These are phyloP conservation scores for Alternaria conjuncta DNA, from an alignment of 2,329 filamentous ascomycete species.

Conservation along the genomic window DNA sequence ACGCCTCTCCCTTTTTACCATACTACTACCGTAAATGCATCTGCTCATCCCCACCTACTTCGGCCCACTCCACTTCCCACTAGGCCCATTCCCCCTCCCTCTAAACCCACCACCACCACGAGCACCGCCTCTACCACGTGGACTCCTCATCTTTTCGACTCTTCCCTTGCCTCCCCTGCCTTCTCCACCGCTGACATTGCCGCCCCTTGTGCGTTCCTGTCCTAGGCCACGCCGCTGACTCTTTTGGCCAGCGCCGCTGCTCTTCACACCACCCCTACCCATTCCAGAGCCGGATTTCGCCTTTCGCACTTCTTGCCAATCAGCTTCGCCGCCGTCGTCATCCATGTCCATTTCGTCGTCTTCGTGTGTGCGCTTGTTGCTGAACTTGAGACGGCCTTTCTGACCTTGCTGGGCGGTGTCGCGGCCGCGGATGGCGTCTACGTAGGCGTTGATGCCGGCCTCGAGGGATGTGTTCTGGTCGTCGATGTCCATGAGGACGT, in stretches of 20 bases:
- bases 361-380: constrained; percentile 55
- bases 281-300: constrained; percentile 44
- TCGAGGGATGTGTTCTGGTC: constrained; percentile 55
- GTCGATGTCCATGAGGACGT: constrained; percentile 66
- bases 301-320: constrained; percentile 42
- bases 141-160: constrained; percentile 15
- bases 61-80: constrained; percentile 15
- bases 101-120: constrained; percentile 15
- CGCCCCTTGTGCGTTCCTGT: constrained; percentile 43
- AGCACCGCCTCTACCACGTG: constrained; percentile 16
- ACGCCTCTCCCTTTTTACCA: constrained; percentile 5
- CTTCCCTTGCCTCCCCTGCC: constrained; percentile 22
- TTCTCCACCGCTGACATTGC: constrained; percentile 24
- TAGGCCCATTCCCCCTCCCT: constrained; percentile 8
- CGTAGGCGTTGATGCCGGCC: constrained; percentile 65
- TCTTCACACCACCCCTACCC: constrained; percentile 34
- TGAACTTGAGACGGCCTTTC: constrained; percentile 67
- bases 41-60: constrained; percentile 2
- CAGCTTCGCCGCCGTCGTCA: constrained; percentile 47
- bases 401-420: constrained; percentile 65
- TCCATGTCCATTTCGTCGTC: constrained; percentile 57
- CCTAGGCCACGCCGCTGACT: constrained; percentile 47
- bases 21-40: neutral
- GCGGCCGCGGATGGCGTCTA: constrained; percentile 65
- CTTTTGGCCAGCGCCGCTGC: constrained; percentile 23